Conservation (phyloP, 805 yeast species). For the Isabelozyma gotoi region DNA sequence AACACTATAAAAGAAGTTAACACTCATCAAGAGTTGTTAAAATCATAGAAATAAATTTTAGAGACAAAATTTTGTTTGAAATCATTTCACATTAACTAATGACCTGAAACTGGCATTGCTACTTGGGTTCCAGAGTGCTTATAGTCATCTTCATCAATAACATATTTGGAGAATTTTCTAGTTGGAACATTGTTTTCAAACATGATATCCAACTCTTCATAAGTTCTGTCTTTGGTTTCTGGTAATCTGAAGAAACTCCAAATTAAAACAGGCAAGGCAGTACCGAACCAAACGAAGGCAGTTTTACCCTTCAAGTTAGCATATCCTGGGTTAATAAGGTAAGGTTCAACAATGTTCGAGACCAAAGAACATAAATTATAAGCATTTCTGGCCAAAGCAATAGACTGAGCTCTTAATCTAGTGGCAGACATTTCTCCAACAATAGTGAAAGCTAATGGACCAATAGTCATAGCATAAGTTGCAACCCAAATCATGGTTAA, state of each 20-base stretch:
- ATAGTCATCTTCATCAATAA: not conserved
- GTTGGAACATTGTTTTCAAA: constrained; percentile 24
- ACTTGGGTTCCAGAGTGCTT: too few species aligned
- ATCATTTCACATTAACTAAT: too few species aligned
- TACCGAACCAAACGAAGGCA: constrained; percentile 47
- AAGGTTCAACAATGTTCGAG: constrained; percentile 42
- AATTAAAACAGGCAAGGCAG: constrained; percentile 15
- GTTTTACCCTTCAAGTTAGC: constrained; percentile 52
- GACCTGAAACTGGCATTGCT: too few species aligned
- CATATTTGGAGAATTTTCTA: constrained; percentile 11
- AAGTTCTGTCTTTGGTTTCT: constrained; percentile 40
- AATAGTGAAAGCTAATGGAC: constrained; percentile 42
- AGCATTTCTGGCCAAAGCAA: constrained; percentile 29
- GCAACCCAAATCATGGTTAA: constrained; percentile 19
- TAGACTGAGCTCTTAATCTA: constrained; percentile 38
- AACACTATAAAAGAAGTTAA: too few species aligned
- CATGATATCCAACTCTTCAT: constrained; percentile 34
- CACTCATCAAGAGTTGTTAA: too few species aligned
- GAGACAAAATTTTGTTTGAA: too few species aligned
- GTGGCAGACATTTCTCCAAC: constrained; percentile 43
- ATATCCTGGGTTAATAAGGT: constrained; percentile 47
- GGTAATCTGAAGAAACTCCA: constrained; percentile 27
- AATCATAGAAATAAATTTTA: too few species aligned
- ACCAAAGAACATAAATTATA: constrained; percentile 29
- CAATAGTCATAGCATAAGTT: constrained; percentile 37